Evolutionary conservation across 371 early-diverging fungal species (phyloP), one percentile per base, ranked within the genome.

Genomic region (Chytridium lagenaria): DNA sequence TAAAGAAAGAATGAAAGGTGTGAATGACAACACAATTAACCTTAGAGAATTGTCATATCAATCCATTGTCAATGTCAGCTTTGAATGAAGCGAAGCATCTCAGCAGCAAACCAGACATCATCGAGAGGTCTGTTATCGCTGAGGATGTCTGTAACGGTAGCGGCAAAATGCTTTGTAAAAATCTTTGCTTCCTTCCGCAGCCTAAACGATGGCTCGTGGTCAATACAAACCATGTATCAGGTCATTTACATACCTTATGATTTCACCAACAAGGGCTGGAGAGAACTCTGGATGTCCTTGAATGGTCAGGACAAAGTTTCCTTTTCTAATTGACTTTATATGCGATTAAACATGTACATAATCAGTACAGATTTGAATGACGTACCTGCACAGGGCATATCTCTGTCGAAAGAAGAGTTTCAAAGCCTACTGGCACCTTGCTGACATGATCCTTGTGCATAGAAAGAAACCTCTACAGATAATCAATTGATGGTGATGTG

Each of bases 261-360:
- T 68, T 38, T 79, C 89, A 1, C 72, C 73, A 52, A 89, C 87
- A 3, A 87, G 77, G 0, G 78, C 86, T 5, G 85, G 75, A 15
- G 77, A 79, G 59, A 80, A 92, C 76, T 94, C 94, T 0, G 94
- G 94, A 64, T 94, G 94, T 1, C 88, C 91, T 76, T 94, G 94
- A n/a, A 92, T 73, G 0, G 91, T 89, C n/a, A 92, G 78, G 39
- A 89, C 85, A 39, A 81, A 84, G 33, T 80, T 55, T 30, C 87
- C 87, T 23, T 88, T 79, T 3, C 87, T 83, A 44, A 90, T 80
- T 1, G 71, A 5, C 2, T 38, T 5, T 7, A 39, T 1, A 7
- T 19, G 44, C n/a, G n/a, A n/a, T n/a, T n/a, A n/a, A n/a, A n/a
- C n/a, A n/a, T n/a, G n/a, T n/a, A n/a, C n/a, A n/a, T n/a, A n/a